Base-by-base conservation (phyloP, 2,329 filamentous ascomycete species). In the Tolypocladium ovalisporum region DNA sequence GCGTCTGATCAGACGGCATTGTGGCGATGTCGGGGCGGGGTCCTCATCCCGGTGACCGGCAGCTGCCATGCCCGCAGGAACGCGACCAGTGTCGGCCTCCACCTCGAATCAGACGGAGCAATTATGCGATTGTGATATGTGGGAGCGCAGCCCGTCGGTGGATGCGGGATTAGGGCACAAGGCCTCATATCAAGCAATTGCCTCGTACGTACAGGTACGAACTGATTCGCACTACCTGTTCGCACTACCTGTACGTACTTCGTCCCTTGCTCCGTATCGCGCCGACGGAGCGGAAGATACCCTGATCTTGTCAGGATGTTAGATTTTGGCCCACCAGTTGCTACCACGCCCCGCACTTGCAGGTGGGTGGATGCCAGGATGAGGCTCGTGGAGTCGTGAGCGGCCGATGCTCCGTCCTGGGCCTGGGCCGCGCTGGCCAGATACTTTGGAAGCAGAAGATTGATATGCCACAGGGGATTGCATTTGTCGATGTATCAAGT, bases 281-380 rank as follows among this genome's bases (percentile, higher is more conserved):
- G 19, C 36, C 52, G 29, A 54, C 37, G 52, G 52, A n/a, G 32
- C 39, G 40, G 54, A 9, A 34, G 19, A 49, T 22, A 17, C 37
- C 15, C 40, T 29, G 39, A 19, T 34, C 47, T 51, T 51, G 44
- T n/a, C 44, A 19, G 8, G 27, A 29, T 27, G 27, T 19, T 44
- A 24, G 22, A 10, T 19, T 49, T 36, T 47, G 40, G 36, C 22
- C 39, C 44, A 44, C 57, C 54, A 37, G 40, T 29, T 34, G 19
- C 52, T 15, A 19, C 52, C 54, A 55, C 19, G 56, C 54, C 58
- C 56, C 56, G 59, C 56, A 54, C 35, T 57, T 37, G 52, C 57
- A 55, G 36, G 52, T 27, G 7, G 22, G 22, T 3, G n/a, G 40
- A 49, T 57, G 57, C 49, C 32, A 39, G 54, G 44, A 54, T 52